Evolutionary conservation across 768 basidiomycete species (phyloP).

Genomic region (Pulveroboletus sp.): DNA sequence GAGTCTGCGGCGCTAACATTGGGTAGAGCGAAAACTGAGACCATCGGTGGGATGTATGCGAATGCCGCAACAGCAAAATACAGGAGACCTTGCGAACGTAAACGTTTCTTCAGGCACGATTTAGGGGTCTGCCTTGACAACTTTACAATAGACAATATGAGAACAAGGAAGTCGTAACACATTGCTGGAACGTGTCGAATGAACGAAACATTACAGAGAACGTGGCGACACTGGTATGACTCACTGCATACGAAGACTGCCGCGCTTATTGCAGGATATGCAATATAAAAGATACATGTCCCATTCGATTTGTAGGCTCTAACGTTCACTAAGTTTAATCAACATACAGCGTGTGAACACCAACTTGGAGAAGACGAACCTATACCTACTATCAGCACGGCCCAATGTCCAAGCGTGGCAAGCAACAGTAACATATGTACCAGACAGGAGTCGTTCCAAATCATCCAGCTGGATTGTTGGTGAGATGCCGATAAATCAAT

Average conservation of each 20-base stretch:
- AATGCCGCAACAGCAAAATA: constrained; percentile 16
- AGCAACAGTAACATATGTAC: constrained; percentile 3
- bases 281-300: neutral
- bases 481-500: neutral
- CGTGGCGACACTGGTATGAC: neutral
- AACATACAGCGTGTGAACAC: neutral
- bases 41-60: constrained; percentile 11
- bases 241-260: constrained; percentile 19
- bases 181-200: constrained; percentile 12
- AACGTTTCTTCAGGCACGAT: constrained; percentile 10
- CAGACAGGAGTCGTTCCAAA: constrained; percentile 10
- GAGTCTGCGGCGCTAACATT: neutral
- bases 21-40: neutral
- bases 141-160: constrained; percentile 14
- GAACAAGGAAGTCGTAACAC: constrained; percentile 19
- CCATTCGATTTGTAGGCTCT: neutral
- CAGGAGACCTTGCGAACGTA: constrained; percentile 15
- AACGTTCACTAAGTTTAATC: constrained; percentile 4
- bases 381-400: constrained; percentile 4
- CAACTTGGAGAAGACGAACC: neutral
- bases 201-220: neutral
- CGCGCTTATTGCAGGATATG: constrained; percentile 1
- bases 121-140: constrained; percentile 10
- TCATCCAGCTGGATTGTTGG: constrained; percentile 8
- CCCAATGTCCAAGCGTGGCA: constrained; percentile 11